Percentiles rank a stretch among this genome's conserved stretches.
Evolutionary conservation across 352 stramenopile genomes (phyloP).

Genomic region (Pythium sp.): DNA sequence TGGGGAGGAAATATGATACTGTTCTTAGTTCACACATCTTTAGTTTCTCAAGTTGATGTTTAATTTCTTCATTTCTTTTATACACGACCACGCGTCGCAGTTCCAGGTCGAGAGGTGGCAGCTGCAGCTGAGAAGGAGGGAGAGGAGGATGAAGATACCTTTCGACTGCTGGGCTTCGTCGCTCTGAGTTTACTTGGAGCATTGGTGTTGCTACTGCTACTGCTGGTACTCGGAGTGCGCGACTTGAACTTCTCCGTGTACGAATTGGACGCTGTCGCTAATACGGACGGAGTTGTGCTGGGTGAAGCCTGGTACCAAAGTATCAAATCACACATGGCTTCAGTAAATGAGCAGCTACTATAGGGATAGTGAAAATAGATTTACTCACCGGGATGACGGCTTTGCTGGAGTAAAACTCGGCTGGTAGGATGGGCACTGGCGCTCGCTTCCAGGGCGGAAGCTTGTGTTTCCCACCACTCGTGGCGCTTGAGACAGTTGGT

Average conservation of each 20-base stretch:
- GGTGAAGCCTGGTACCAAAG: neutral
- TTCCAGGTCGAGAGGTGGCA: conserved; percentile 10
- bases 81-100: conserved; percentile 18
- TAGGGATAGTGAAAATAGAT: neutral
- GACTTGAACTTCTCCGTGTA: conserved; percentile 36
- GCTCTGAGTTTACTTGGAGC: neutral
- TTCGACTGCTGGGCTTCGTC: conserved; percentile 1
- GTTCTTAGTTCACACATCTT: neutral
- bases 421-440: conserved; percentile 52
- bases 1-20: no score
- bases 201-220: neutral
- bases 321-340: neutral
- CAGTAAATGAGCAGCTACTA: neutral
- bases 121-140: conserved; percentile 7
- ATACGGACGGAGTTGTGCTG: neutral
- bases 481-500: neutral
- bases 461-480: conserved; percentile 23
- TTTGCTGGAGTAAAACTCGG: conserved; percentile 51
- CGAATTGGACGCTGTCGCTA: conserved; percentile 15
- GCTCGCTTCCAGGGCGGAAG: conserved; percentile 53
- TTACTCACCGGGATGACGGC: conserved; percentile 38
- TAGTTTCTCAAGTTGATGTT: neutral
- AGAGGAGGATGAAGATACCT: conserved; percentile 1
- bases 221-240: conserved; percentile 10
- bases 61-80: neutral